phyloP scores from a whole-genome alignment of 352 stramenopile genomes.

The Phytopythium ostracodes region DNA sequence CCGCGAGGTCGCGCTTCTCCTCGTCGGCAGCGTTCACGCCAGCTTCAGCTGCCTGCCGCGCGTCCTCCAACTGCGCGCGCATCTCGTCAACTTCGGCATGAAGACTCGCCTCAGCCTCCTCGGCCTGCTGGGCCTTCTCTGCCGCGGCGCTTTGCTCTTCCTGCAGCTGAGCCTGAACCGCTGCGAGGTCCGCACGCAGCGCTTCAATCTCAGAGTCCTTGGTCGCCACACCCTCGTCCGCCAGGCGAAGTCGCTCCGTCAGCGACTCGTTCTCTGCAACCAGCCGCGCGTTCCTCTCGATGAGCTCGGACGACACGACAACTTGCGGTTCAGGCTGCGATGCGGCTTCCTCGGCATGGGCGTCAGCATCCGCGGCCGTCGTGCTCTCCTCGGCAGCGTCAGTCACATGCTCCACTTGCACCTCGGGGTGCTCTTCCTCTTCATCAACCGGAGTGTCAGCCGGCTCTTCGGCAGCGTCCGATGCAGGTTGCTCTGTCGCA shows the following conservation, averaged over 20 bases:
- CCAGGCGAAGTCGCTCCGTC: conserved; percentile 24
- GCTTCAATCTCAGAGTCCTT: conserved; percentile 36
- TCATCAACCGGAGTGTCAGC: background rate
- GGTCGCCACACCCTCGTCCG: conserved; percentile 15
- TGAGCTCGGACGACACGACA: conserved; percentile 23
- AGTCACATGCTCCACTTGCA: conserved; percentile 16
- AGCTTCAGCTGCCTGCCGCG: conserved; percentile 12
- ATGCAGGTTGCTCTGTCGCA: background rate
- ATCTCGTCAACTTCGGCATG: conserved; percentile 14
- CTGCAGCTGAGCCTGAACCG: conserved; percentile 27
- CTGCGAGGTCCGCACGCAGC: conserved; percentile 30
- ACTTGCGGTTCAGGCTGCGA: conserved; percentile 16
- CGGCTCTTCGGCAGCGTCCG: background rate
- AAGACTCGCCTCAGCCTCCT: conserved; percentile 23
- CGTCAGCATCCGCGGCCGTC: background rate
- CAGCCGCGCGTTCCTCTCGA: conserved; percentile 40
- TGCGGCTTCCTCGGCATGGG: background rate
- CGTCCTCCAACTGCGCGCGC: conserved; percentile 18
- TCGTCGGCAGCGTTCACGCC: conserved; percentile 10
- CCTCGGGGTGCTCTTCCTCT: background rate
- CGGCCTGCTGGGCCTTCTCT: conserved; percentile 16
- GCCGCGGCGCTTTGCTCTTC: conserved; percentile 22
- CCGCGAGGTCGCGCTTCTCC: conserved; percentile 19
- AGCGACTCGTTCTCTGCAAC: conserved; percentile 35
- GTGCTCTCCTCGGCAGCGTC: conserved; percentile 17